Evolutionary conservation across 352 stramenopile species (phyloP), one percentile per base, ranked within the genome.

Genomic region (Phytopythium kandeliae): DNA sequence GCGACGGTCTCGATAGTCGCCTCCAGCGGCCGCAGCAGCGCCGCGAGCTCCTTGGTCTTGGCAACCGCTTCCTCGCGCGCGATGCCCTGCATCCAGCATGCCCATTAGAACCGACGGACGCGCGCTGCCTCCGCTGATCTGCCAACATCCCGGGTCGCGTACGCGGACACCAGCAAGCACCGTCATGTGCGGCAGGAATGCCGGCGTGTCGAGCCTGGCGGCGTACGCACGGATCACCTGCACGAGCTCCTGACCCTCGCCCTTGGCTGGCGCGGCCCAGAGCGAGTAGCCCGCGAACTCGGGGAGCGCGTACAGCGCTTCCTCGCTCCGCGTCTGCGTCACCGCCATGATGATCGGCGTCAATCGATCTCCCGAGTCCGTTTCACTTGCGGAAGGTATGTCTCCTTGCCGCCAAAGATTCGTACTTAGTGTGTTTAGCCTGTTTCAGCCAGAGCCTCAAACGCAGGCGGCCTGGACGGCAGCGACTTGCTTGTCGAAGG

Each of bases 151-250:
- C 16, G 2, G 2, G 12, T 10, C 10, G 49, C 49, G 16, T 34
- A 83, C 76, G 63, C 64, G 57, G 16, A 85, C 44, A 3, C 61
- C 76, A 2, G 71, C 75, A 6, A 88, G 50, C 8, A 88, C 63
- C 48, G 76, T 88, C 66, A 79, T 78, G 42, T 88, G 76, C 44
- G 76, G 74, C 15, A 58, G 24, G 51, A 85, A 88, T 31, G 58
- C 28, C 26, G 67, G 67, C 46, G 69, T 85, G 22, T 54, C 38
- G 19, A 88, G 71, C 11, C 52, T 56, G 22, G 45, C 21, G 5
- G 77, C 71, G 26, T 63, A 60, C 54, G 60, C 61, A n/a, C 68
- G 26, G 53, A 86, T 85, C 35, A 57, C 51, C 0, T 53, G 50
- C 7, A 52, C 24, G 17, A 86, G 56, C 37, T 67, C 52, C 10